Evolutionary conservation across 257 asterid genomes (phyloP).

Genomic region (Solanum lycopersicoides): DNA sequence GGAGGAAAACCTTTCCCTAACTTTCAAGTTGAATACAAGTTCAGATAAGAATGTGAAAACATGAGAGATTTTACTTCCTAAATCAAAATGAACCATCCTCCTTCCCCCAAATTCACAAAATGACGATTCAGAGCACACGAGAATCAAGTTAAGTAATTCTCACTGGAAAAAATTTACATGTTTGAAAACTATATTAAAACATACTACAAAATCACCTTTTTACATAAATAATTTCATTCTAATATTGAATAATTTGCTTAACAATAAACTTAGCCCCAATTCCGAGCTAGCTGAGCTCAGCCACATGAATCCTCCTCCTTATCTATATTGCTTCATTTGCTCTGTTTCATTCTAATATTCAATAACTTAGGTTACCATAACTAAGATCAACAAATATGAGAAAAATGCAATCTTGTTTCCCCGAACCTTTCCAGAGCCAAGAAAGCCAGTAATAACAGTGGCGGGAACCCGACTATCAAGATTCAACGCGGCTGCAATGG

Average conservation of each 20-base stretch:
- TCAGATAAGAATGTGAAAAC: background rate
- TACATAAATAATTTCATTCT: background rate
- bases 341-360: background rate
- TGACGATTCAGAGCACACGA: background rate
- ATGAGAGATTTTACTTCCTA: background rate
- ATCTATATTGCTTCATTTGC: background rate
- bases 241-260: background rate
- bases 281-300: background rate
- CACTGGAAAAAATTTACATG: background rate
- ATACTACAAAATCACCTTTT: background rate
- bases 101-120: background rate
- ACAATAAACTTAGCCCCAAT: background rate
- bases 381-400: background rate
- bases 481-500: constrained; percentile 56
- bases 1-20: background rate
- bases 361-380: background rate
- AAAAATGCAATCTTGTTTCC: background rate
- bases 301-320: background rate
- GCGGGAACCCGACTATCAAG: constrained; percentile 74
- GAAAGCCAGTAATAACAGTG: constrained; percentile 86
- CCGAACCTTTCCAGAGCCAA: constrained; percentile 88
- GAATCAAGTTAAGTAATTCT: background rate
- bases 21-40: background rate
- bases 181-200: background rate
- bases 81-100: background rate